These are phyloP conservation scores for Diplodia mutila DNA, from an alignment of 2,329 filamentous ascomycete species.

Conservation along the genomic window DNA sequence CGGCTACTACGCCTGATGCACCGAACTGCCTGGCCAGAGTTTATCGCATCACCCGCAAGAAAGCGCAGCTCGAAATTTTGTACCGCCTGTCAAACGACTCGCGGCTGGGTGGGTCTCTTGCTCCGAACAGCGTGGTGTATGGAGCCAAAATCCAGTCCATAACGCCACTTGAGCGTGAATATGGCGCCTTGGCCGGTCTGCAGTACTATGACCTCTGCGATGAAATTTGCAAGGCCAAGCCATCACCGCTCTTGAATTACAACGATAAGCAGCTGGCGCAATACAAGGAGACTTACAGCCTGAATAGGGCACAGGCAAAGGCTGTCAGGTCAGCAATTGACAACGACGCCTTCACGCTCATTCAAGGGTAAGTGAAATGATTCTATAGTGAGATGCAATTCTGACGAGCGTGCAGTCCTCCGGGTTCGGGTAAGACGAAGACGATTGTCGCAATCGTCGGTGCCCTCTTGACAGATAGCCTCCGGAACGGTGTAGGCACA, in stretches of 20 bases:
- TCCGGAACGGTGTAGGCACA: conserved; percentile 53
- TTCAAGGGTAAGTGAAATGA: conserved; percentile 69
- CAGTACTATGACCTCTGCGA: conserved; percentile 96
- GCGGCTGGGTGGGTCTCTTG: conserved; percentile 66
- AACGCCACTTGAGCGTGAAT: conserved; percentile 93
- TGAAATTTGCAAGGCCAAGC: conserved; percentile 86
- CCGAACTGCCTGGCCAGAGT: conserved; percentile 87
- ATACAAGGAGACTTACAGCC: conserved; percentile 74
- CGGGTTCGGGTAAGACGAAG: conserved; percentile 97
- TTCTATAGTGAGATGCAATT: conserved; percentile 30
- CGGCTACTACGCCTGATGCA: conserved; percentile 66
- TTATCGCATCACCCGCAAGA: conserved; percentile 78
- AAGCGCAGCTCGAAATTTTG: conserved; percentile 78
- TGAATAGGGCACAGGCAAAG: conserved; percentile 88
- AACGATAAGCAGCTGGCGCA: conserved; percentile 71
- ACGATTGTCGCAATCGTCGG: conserved; percentile 97
- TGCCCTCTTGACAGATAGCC: conserved; percentile 70
- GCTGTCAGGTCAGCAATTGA: conserved; percentile 90
- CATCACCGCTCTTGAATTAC: conserved; percentile 85
- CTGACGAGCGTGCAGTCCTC: conserved; percentile 62
- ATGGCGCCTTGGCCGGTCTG: conserved; percentile 84
- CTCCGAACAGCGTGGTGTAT: conserved; percentile 70
- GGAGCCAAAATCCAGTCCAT: conserved; percentile 89
- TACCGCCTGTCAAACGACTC: conserved; percentile 76
- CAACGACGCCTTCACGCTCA: conserved; percentile 95